These are phyloP conservation scores for Eurotiales sp. DNA, from an alignment of 2,329 filamentous ascomycete species.

Conservation along the genomic window DNA sequence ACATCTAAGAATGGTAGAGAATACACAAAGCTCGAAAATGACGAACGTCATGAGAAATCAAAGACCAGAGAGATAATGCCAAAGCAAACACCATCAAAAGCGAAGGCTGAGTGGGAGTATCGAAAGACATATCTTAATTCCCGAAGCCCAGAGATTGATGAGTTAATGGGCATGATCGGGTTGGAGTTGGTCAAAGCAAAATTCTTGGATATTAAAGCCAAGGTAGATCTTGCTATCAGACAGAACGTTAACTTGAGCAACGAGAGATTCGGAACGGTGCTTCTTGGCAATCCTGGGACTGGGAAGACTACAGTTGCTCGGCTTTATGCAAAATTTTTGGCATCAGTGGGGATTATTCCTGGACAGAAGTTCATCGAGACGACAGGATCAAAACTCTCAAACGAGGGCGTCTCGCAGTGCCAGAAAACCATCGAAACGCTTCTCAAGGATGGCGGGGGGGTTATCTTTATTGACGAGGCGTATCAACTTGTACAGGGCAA, in stretches of 20 bases:
- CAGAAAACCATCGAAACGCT: conserved; percentile 57
- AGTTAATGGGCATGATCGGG: conserved; percentile 67
- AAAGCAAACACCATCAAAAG: conserved; percentile 20
- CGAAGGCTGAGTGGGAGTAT: conserved; percentile 57
- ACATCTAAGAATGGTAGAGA: background rate
- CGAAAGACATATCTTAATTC: conserved; percentile 55
- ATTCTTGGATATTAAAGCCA: conserved; percentile 61
- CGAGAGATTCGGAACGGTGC: conserved; percentile 59
- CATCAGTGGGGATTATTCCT: conserved; percentile 58
- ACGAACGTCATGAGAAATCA: background rate
- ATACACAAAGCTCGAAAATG: background rate
- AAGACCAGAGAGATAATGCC: background rate
- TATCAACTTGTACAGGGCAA: conserved; percentile 66
- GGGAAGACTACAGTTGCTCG: conserved; percentile 77
- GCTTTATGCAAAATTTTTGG: conserved; percentile 64
- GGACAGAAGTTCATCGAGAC: conserved; percentile 62
- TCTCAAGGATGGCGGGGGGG: conserved; percentile 59
- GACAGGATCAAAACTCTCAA: conserved; percentile 63
- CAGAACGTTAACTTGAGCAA: conserved; percentile 54
- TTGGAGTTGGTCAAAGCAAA: conserved; percentile 65
- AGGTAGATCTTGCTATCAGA: conserved; percentile 57
- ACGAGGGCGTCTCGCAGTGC: conserved; percentile 56
- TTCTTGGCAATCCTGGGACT: conserved; percentile 73
- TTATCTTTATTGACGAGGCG: conserved; percentile 74
- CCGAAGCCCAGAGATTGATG: conserved; percentile 54